phyloP scores from a whole-genome alignment of 164 flowering plant genomes.

The Sextonia rubra region DNA sequence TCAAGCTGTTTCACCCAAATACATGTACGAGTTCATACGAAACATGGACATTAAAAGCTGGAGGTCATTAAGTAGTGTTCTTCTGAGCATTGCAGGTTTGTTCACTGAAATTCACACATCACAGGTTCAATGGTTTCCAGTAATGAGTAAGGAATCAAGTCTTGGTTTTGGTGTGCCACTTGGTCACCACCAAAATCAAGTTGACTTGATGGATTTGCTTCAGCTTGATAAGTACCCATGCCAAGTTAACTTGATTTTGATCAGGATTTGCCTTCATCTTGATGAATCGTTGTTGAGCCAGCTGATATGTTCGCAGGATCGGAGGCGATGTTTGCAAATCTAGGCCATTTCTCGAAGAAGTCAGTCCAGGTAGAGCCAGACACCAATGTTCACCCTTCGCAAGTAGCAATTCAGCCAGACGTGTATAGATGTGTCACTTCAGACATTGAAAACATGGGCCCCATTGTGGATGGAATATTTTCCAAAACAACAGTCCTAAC shows the following conservation, averaged over 20 bases:
- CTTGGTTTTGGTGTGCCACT: too few species aligned
- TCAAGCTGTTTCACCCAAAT: constrained; percentile 67
- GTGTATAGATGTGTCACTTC: background rate
- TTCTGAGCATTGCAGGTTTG: constrained; percentile 75
- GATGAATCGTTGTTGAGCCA: background rate
- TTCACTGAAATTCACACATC: background rate
- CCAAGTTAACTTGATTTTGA: background rate
- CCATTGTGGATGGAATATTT: background rate
- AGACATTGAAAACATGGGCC: background rate
- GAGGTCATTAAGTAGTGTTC: constrained; percentile 83
- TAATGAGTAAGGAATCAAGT: background rate
- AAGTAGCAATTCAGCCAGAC: background rate
- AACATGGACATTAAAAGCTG: constrained; percentile 61
- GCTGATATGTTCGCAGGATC: constrained; percentile 49
- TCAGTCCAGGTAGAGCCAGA: constrained; percentile 65
- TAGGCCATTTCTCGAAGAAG: constrained; percentile 83
- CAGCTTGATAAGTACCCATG: too few species aligned
- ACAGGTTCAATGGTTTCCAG: background rate
- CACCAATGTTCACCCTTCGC: background rate
- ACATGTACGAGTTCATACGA: constrained; percentile 69
- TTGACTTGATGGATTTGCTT: too few species aligned
- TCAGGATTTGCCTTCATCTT: too few species aligned
- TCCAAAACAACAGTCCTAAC: too few species aligned
- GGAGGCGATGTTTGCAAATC: constrained; percentile 92
- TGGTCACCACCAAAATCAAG: too few species aligned